A percentile compares a stretch with the other conserved stretches of the same genome.
phyloP scores from a whole-genome alignment of 2,329 filamentous ascomycete species.

The Aspergillus fumigatiaffinis region DNA sequence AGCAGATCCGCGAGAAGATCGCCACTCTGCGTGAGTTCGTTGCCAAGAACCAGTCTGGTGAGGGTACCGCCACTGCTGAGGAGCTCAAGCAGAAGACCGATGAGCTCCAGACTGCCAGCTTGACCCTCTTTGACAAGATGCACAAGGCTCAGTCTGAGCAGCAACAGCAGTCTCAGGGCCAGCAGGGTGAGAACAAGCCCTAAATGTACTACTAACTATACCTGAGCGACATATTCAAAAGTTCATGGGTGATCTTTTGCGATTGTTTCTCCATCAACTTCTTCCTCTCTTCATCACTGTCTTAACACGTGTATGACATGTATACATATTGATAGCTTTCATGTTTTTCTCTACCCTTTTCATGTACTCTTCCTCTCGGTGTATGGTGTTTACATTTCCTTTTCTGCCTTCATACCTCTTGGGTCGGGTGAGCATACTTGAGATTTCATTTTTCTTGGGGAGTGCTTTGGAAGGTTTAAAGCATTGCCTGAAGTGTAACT shows the following conservation, averaged over 20 bases:
- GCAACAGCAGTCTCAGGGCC: constrained; percentile 50
- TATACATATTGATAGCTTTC: constrained; percentile 35
- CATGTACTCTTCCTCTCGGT: constrained; percentile 25
- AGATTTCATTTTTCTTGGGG: constrained; percentile 8
- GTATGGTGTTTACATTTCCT: constrained; percentile 34
- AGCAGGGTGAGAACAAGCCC: constrained; percentile 65
- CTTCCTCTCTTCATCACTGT: constrained; percentile 22
- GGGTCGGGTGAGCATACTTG: constrained; percentile 16
- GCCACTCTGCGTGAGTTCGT: constrained; percentile 79
- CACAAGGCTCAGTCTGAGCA: constrained; percentile 85
- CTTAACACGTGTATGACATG: constrained; percentile 31
- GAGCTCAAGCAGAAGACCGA: constrained; percentile 99
- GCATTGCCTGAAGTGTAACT: constrained; percentile 36
- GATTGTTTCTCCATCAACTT: constrained; percentile 19
- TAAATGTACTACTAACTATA: constrained; percentile 35
- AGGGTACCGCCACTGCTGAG: constrained; percentile 77
- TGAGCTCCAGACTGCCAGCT: constrained; percentile 89
- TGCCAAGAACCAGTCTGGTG: constrained; percentile 89
- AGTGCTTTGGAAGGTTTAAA: constrained; percentile 18
- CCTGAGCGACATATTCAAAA: constrained; percentile 12
- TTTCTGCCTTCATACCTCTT: constrained; percentile 25
- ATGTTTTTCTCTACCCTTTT: neutral
- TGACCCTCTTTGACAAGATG: constrained; percentile 99
- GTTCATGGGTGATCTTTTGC: constrained; percentile 10
- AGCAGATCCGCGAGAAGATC: constrained; percentile 93